A percentile compares a stretch with the other conserved stretches of the same genome.
These are phyloP conservation scores for Aspergillus calidoustus DNA, from an alignment of 2,329 filamentous ascomycete genomes.

Conservation along the genomic window DNA sequence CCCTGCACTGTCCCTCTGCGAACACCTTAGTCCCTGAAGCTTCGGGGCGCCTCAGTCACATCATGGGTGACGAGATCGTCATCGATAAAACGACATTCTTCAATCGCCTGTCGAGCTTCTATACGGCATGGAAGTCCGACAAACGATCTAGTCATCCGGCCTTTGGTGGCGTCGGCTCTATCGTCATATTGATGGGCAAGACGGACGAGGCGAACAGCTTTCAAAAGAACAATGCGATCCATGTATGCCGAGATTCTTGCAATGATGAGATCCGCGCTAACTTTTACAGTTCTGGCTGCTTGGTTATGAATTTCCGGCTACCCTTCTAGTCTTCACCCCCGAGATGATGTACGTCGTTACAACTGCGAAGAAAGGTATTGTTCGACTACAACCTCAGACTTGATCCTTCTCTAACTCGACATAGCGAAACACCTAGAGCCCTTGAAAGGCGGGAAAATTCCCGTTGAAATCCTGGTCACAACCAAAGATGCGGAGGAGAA, in stretches of 20 bases:
- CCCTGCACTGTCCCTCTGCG: background rate
- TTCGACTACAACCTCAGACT: background rate
- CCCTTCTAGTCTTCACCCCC: conserved; percentile 86
- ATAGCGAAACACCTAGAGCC: conserved; percentile 89
- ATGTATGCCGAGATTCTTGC: conserved; percentile 63
- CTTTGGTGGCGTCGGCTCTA: conserved; percentile 84
- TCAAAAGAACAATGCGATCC: conserved; percentile 94
- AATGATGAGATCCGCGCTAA: background rate
- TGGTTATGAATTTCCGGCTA: conserved; percentile 97
- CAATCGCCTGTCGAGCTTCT: conserved; percentile 84
- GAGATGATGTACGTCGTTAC: conserved; percentile 92
- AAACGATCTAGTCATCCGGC: conserved; percentile 83
- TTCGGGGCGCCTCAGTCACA: conserved; percentile 21
- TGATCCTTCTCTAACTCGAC: background rate
- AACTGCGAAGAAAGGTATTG: conserved; percentile 90
- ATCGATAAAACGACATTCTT: conserved; percentile 95
- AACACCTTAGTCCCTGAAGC: conserved; percentile 9
- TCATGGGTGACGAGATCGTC: conserved; percentile 80
- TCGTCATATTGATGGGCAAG: conserved; percentile 92
- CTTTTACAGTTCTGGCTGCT: conserved; percentile 86
- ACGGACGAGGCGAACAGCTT: conserved; percentile 85
- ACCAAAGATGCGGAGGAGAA: conserved; percentile 92
- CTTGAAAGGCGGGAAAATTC: conserved; percentile 88
- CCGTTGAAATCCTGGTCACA: conserved; percentile 87
- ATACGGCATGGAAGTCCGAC: conserved; percentile 94